Percentiles rank a stretch among this genome's conserved stretches.
phyloP scores from a whole-genome alignment of 1,284 basidiomycete genomes.

The Volvariella volvacea region DNA sequence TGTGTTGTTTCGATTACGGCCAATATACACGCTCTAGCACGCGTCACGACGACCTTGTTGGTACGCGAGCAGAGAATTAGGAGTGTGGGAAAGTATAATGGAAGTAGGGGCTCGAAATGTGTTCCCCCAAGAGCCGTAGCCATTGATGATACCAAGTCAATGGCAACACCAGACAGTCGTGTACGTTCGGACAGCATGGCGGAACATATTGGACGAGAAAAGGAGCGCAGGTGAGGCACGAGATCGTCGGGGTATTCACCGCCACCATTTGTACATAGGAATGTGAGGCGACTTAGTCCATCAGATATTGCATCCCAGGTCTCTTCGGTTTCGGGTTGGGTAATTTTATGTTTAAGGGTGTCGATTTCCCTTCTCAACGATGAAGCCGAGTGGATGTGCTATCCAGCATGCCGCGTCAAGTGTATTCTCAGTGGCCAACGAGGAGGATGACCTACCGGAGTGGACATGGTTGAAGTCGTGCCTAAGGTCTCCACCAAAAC shows the following conservation, averaged over 20 bases:
- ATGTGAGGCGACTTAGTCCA: conserved; percentile 44
- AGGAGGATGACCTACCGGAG: background rate
- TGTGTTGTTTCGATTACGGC: conserved; percentile 65
- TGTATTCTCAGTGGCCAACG: background rate
- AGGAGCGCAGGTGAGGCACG: conserved; percentile 42
- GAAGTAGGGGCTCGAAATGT: conserved; percentile 64
- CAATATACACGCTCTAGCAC: conserved; percentile 55
- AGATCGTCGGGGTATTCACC: conserved; percentile 52
- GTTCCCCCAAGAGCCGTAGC: conserved; percentile 47
- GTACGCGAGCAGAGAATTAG: conserved; percentile 67
- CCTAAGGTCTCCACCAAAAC: background rate
- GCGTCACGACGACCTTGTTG: conserved; percentile 73
- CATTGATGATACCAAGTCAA: conserved; percentile 56
- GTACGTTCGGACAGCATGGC: conserved; percentile 74
- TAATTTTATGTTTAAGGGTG: conserved; percentile 35
- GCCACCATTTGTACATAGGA: conserved; percentile 53
- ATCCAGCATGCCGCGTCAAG: background rate
- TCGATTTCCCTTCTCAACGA: conserved; percentile 27
- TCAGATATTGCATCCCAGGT: conserved; percentile 74
- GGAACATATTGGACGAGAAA: conserved; percentile 50
- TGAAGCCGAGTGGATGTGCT: background rate
- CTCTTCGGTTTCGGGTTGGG: conserved; percentile 71
- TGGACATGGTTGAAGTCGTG: background rate
- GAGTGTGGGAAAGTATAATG: conserved; percentile 62
- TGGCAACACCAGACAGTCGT: conserved; percentile 64